Conservation (phyloP, 192 early-diverging fungal genomes). For the Gigaspora rosea region DNA sequence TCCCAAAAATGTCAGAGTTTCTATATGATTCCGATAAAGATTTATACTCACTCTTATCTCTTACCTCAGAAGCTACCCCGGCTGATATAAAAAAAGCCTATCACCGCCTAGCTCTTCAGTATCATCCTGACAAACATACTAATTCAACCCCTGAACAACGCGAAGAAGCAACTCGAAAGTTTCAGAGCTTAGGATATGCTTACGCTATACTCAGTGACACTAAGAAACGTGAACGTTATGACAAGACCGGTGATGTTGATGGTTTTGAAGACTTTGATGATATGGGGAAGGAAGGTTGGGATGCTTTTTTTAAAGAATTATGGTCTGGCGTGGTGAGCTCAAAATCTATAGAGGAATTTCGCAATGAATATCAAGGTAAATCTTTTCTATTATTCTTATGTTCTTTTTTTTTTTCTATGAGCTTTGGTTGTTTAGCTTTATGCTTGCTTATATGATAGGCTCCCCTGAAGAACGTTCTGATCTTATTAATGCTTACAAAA, state of each 20-base stretch:
- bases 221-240: constrained; percentile 64
- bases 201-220: constrained; percentile 77
- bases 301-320: constrained; percentile 78
- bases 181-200: constrained; percentile 74
- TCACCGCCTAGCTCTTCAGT: constrained; percentile 85
- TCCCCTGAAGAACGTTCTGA: constrained; percentile 77
- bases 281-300: constrained; percentile 62
- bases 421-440: background rate
- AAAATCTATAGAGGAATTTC: constrained; percentile 74
- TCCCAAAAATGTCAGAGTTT: too few species aligned
- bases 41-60: constrained; percentile 13
- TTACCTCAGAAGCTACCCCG: background rate
- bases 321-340: constrained; percentile 73
- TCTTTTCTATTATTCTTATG: background rate
- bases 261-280: constrained; percentile 32
- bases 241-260: constrained; percentile 68
- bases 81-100: constrained; percentile 81
- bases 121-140: constrained; percentile 78
- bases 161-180: constrained; percentile 60
- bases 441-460: constrained; percentile 37
- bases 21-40: background rate
- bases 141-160: constrained; percentile 64
- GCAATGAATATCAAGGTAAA: constrained; percentile 66
- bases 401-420: background rate
- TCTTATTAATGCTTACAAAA: constrained; percentile 65